Evolutionary conservation across 2,329 filamentous ascomycete genomes (phyloP).

Genomic region (Pleomassaria siparia): DNA sequence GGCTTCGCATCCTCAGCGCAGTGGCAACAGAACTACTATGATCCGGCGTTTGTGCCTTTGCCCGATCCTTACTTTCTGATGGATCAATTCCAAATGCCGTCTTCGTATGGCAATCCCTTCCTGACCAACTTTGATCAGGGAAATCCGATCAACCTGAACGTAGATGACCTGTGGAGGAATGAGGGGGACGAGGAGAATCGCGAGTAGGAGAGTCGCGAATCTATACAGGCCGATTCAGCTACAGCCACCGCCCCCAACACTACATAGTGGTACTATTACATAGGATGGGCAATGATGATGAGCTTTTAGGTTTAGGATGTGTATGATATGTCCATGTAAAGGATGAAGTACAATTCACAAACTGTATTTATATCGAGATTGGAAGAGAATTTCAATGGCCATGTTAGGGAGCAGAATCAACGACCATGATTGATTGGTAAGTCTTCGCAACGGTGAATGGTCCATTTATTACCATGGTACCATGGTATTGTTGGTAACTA

Average conservation of each 20-base stretch:
- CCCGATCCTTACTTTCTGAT: background rate
- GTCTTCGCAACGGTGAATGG: too few relatives aligned
- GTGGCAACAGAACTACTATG: background rate
- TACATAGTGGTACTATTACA: too few relatives aligned
- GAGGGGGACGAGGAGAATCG: background rate
- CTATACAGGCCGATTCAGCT: background rate
- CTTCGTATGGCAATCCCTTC: slow-evolving; percentile 21
- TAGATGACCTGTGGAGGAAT: background rate
- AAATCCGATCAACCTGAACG: background rate
- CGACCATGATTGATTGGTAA: too few relatives aligned
- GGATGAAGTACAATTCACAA: too few relatives aligned
- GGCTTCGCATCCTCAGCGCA: background rate
- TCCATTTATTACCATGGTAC: too few relatives aligned
- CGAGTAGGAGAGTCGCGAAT: background rate
- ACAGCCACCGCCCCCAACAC: background rate
- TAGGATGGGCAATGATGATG: too few relatives aligned
- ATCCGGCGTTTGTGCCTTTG: background rate
- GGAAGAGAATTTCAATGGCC: too few relatives aligned
- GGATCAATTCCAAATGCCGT: background rate
- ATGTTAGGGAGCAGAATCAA: too few relatives aligned
- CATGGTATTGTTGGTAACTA: too few relatives aligned
- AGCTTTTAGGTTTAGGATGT: too few relatives aligned
- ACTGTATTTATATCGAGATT: too few relatives aligned
- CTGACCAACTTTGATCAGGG: slow-evolving; percentile 23
- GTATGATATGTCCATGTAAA: too few relatives aligned